Conservation (phyloP, 192 early-diverging fungal species). For the Jimgerdemannia lactiflua region DNA sequence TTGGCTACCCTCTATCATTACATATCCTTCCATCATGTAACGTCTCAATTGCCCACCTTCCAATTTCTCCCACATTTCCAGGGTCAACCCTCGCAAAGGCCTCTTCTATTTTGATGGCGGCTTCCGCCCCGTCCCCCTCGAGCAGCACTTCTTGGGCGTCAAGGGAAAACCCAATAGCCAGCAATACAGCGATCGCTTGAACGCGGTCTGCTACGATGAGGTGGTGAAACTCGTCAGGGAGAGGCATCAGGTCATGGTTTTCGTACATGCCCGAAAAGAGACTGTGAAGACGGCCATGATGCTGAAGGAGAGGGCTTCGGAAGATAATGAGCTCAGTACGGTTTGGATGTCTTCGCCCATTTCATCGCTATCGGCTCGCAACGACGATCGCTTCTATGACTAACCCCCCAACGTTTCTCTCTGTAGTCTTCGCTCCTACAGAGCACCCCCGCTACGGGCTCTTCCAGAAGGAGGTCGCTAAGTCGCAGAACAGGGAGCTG, state of each 20-base stretch:
- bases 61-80: constrained; percentile 11
- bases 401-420: background rate
- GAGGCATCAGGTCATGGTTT: constrained; percentile 98
- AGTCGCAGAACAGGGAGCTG: constrained; percentile 82
- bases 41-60: too few relatives aligned
- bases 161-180: constrained; percentile 80
- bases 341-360: constrained; percentile 11
- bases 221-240: constrained; percentile 67
- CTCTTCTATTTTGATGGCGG: constrained; percentile 96
- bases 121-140: constrained; percentile 93
- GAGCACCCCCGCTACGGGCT: constrained; percentile 45
- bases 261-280: constrained; percentile 98
- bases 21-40: background rate
- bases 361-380: background rate
- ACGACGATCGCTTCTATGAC: background rate
- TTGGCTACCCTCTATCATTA: background rate
- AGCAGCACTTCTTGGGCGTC: constrained; percentile 94
- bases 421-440: constrained; percentile 60
- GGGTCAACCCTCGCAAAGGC: constrained; percentile 90
- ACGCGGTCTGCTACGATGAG: constrained; percentile 87
- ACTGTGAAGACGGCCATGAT: constrained; percentile 93
- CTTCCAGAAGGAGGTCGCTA: constrained; percentile 60
- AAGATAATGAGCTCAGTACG: constrained; percentile 55
- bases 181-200: constrained; percentile 63
- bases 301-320: constrained; percentile 67